Percentiles rank a stretch among this genome's conserved stretches.
Evolutionary conservation across 2,329 filamentous ascomycete genomes (phyloP).

Genomic region (Aspergillus clavatus): DNA sequence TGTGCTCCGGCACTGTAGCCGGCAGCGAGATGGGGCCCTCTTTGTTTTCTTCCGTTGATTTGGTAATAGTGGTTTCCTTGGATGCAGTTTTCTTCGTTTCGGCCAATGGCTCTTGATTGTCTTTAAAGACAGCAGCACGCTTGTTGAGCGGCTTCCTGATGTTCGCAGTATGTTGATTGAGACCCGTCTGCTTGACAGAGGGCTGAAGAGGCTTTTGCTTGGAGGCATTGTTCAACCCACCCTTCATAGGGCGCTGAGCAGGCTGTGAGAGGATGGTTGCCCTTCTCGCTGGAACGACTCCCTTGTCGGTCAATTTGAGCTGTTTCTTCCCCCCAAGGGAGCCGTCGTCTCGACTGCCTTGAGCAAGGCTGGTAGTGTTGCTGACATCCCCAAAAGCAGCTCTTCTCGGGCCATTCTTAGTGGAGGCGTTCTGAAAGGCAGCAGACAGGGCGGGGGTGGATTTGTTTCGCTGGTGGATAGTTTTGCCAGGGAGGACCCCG

Average conservation of each 20-base stretch:
- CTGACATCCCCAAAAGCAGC: slow-evolving; percentile 78
- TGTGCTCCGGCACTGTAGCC: slow-evolving; percentile 12
- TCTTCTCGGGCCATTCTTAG: slow-evolving; percentile 67
- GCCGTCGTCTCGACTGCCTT: slow-evolving; percentile 53
- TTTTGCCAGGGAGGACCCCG: slow-evolving; percentile 47
- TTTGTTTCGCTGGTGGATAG: slow-evolving; percentile 75
- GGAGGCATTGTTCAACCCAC: slow-evolving; percentile 31
- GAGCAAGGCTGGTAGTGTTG: slow-evolving; percentile 52
- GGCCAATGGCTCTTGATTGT: slow-evolving; percentile 37
- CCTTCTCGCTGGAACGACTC: slow-evolving; percentile 37
- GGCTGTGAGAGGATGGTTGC: slow-evolving; percentile 50
- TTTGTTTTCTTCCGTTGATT: slow-evolving; percentile 20
- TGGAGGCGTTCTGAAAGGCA: slow-evolving; percentile 49
- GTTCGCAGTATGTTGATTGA: slow-evolving; percentile 32
- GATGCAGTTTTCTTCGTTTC: slow-evolving; percentile 26
- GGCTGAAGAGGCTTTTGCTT: slow-evolving; percentile 29
- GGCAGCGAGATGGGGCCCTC: slow-evolving; percentile 8
- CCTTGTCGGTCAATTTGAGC: slow-evolving; percentile 28
- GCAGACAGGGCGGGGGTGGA: slow-evolving; percentile 62
- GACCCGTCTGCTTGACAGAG: slow-evolving; percentile 29
- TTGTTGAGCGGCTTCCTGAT: slow-evolving; percentile 48
- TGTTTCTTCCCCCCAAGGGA: slow-evolving; percentile 46
- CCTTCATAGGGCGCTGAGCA: slow-evolving; percentile 55
- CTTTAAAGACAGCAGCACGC: slow-evolving; percentile 54
- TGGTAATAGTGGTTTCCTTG: slow-evolving; percentile 26